phyloP scores from a whole-genome alignment of 31 red algal species.

The Asparagopsis taxiformis region DNA sequence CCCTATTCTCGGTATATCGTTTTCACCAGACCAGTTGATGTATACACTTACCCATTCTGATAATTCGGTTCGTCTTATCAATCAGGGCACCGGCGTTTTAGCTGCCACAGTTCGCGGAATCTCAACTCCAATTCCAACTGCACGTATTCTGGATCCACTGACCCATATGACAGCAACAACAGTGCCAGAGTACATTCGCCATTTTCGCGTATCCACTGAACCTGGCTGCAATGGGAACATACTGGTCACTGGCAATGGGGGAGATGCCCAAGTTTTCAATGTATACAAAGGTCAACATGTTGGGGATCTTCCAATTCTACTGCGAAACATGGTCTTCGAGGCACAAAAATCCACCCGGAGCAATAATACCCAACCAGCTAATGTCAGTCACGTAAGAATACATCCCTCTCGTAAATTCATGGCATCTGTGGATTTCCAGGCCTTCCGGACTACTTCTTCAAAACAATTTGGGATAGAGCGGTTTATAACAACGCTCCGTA shows the following conservation, averaged over 20 bases:
- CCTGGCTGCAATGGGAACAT: slow-evolving; percentile 11
- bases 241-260: slow-evolving; percentile 31
- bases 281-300: slow-evolving; percentile 45
- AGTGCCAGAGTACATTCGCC: not conserved
- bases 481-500: slow-evolving; percentile 13
- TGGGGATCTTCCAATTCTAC: slow-evolving; percentile 15
- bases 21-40: slow-evolving; percentile 31
- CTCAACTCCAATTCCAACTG: slow-evolving; percentile 3
- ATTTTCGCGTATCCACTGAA: slow-evolving; percentile 3
- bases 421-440: slow-evolving; percentile 47
- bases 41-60: slow-evolving; percentile 47
- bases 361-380: slow-evolving; percentile 1
- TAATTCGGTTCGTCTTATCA: slow-evolving; percentile 57
- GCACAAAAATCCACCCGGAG: not conserved
- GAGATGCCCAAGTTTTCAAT: slow-evolving; percentile 48
- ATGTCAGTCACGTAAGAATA: slow-evolving; percentile 8
- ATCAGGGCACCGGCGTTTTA: slow-evolving; percentile 9
- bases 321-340: slow-evolving; percentile 20
- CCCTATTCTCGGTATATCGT: slow-evolving; percentile 37
- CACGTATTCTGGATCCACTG: slow-evolving; percentile 1
- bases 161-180: slow-evolving; percentile 16
- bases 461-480: slow-evolving; percentile 4
- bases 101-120: slow-evolving; percentile 46
- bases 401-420: slow-evolving; percentile 11
- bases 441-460: slow-evolving; percentile 1